Conservation (phyloP, 306 rosid species). For the Pterocarpus macrocarpus region DNA sequence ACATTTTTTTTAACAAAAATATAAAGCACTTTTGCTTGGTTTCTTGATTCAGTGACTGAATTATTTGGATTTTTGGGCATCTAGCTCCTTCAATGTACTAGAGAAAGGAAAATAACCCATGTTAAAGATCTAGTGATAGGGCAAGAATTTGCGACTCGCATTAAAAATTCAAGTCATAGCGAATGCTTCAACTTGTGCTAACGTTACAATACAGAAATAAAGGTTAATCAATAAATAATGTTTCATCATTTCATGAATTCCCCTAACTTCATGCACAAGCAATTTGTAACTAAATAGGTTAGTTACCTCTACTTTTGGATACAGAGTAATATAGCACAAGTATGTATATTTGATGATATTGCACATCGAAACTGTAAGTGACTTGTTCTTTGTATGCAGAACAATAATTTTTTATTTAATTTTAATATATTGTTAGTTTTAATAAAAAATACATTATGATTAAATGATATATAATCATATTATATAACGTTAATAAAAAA, state of each 20-base stretch:
- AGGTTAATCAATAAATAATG: not conserved
- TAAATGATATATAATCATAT: too few species aligned
- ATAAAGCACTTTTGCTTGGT: not conserved
- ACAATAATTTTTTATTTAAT: not conserved
- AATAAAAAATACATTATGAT: too few species aligned
- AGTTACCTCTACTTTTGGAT: not conserved
- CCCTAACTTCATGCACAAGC: conserved; percentile 31
- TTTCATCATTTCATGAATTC: conserved; percentile 22
- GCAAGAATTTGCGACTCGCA: too few species aligned
- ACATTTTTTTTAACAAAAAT: too few species aligned
- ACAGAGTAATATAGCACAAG: not conserved
- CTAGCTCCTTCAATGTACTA: not conserved
- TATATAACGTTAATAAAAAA: too few species aligned
- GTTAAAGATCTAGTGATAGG: not conserved
- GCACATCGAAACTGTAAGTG: conserved; percentile 6
- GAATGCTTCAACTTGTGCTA: too few species aligned
- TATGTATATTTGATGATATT: not conserved
- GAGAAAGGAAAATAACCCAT: not conserved
- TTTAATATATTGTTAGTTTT: too few species aligned
- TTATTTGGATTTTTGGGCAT: not conserved
- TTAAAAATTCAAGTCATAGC: too few species aligned
- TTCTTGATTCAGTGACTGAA: not conserved
- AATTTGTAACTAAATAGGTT: not conserved
- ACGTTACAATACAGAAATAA: not conserved
- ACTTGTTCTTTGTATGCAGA: not conserved